phyloP scores from a whole-genome alignment of 495 filamentous ascomycete genomes.

The Aspergillus coremiiformis region DNA sequence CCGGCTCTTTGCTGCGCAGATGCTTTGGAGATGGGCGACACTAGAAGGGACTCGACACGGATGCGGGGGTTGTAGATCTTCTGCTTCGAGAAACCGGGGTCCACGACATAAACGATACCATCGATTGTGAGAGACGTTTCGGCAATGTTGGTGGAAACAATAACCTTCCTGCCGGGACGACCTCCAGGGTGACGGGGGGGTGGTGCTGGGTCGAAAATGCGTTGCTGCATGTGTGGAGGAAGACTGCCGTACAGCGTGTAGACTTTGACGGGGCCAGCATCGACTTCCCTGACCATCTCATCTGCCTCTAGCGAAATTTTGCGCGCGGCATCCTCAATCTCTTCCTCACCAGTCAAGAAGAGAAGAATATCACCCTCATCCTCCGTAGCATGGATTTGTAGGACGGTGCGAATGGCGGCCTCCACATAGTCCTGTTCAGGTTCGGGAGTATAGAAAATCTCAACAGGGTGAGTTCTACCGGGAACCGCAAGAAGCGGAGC shows the following conservation, averaged over 20 bases:
- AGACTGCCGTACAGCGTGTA: slow-evolving; percentile 94
- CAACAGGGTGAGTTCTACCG: slow-evolving; percentile 91
- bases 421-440: slow-evolving; percentile 96
- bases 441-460: slow-evolving; percentile 97
- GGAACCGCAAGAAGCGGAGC: slow-evolving; percentile 91
- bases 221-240: slow-evolving; percentile 85
- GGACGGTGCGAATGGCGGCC: slow-evolving; percentile 84
- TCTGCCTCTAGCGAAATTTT: slow-evolving; percentile 87
- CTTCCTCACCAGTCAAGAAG: slow-evolving; percentile 97
- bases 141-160: slow-evolving; percentile 95
- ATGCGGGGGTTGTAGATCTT: slow-evolving; percentile 98
- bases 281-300: slow-evolving; percentile 82
- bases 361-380: slow-evolving; percentile 90
- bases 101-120: slow-evolving; percentile 97
- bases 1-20: slow-evolving; percentile 97
- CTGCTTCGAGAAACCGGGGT: slow-evolving; percentile 98
- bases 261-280: slow-evolving; percentile 80
- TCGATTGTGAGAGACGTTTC: slow-evolving; percentile 98
- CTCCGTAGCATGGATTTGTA: slow-evolving; percentile 93
- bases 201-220: slow-evolving; percentile 88
- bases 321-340: slow-evolving; percentile 92
- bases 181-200: slow-evolving; percentile 63
- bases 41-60: slow-evolving; percentile 89
- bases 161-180: slow-evolving; percentile 84
- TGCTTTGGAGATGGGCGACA: slow-evolving; percentile 94